Evolutionary conservation across 2,329 filamentous ascomycete species (phyloP), one percentile per base, ranked within the genome.

Genomic region (Phyllosticta citrichinensis): DNA sequence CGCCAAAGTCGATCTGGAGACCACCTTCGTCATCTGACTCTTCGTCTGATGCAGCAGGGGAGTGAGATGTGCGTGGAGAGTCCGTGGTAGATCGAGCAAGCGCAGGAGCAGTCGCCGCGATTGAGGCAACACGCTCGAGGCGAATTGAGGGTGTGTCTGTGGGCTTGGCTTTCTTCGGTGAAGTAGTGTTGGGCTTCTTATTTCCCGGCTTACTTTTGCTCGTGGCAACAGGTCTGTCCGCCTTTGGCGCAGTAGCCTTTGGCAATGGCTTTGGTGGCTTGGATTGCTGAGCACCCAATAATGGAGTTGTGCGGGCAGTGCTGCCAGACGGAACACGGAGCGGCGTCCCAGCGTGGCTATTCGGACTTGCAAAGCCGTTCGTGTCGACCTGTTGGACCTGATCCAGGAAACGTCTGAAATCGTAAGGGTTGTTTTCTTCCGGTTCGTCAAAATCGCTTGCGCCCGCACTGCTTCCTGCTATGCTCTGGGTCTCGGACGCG

Each of bases 391-490:
- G 67, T 65, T 71, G 74, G 58, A 64, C 56, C 62, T 61, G 61
- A 30, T 69, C 70, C 40, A 80, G 64, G 65, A 77, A 79, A 61
- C 79, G 77, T n/a, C 78, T 68, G 65, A 75, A 80, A 65, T 80
- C 78, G 66, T 75, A 80, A 0, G 78, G 78, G 62, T 80, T 80
- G 64, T 69, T 65, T 3, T 72, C 67, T 40, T 80, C 78, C 0
- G 75, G 70, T 24, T 69, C 70, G 12, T 72, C 70, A 11, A 73
- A 71, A 14, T 73, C 67, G 0, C 55, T 64, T 6, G 25, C 19
- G 10, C 51, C 33, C n/a, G 25, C 55, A 12, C 53, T 54, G 40
- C 58, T 60, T 30, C 53, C 58, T 19, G 22, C 33, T 24, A 55
- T 22, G 35, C 58, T 60, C 2, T 17, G 53, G 17, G 53, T 56